These are phyloP conservation scores for Colletotrichum sp. DNA, from an alignment of 2,329 filamentous ascomycete species.

Conservation along the genomic window DNA sequence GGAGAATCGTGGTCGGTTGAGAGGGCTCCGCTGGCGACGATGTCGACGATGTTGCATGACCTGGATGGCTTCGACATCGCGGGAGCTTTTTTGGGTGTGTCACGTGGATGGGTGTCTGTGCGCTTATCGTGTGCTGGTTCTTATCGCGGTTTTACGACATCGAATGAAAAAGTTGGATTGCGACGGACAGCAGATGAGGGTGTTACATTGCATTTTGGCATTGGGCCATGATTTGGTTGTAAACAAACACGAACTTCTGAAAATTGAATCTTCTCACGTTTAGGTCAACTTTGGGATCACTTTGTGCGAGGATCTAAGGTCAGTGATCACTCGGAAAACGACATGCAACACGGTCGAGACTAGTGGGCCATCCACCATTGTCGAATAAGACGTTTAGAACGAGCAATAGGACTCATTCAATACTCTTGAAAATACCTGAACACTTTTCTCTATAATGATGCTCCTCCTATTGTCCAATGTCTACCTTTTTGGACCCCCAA, in stretches of 20 bases:
- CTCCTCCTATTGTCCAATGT: background rate
- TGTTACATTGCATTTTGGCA: background rate
- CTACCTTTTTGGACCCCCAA: background rate
- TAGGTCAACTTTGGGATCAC: rapidly evolving
- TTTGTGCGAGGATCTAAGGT: rapidly evolving
- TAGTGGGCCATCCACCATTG: background rate
- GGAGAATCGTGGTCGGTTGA: background rate
- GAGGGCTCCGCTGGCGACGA: background rate
- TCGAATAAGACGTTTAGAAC: background rate
- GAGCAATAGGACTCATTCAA: background rate
- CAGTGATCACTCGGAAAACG: no score
- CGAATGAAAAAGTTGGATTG: background rate
- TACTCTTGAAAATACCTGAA: background rate
- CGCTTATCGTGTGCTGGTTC: background rate
- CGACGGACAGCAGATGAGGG: background rate
- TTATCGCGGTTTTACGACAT: background rate
- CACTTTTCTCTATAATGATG: background rate
- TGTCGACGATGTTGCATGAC: background rate
- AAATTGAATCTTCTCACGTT: rapidly evolving
- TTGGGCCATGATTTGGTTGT: background rate
- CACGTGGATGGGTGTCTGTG: background rate
- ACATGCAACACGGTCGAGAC: background rate
- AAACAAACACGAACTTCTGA: rapidly evolving
- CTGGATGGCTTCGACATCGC: background rate
- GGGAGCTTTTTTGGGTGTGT: background rate